These are phyloP conservation scores for Austroboletus novae-zelandiae DNA, from an alignment of 1,284 basidiomycete species.

Conservation along the genomic window DNA sequence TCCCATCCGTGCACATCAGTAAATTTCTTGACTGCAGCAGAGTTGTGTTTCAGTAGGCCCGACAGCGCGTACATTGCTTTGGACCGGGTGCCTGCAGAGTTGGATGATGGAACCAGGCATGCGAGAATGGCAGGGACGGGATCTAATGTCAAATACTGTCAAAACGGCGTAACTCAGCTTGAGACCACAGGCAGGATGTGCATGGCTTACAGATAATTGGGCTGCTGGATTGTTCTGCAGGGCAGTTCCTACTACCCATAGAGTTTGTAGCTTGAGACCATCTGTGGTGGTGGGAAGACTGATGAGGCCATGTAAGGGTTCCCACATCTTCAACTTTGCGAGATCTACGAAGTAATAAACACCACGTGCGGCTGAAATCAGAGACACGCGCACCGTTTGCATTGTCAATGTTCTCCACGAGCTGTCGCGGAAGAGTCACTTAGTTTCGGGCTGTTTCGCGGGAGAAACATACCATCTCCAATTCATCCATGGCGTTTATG, in stretches of 20 bases:
- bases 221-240: constrained; percentile 94
- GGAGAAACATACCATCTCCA: constrained; percentile 79
- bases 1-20: constrained; percentile 66
- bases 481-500: constrained; percentile 83
- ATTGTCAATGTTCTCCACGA: constrained; percentile 94
- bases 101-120: constrained; percentile 55
- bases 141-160: constrained; percentile 69
- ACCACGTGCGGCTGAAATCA: background rate
- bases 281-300: constrained; percentile 53
- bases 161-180: background rate
- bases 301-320: constrained; percentile 71
- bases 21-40: constrained; percentile 63
- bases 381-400: constrained; percentile 68
- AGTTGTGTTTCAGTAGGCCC: constrained; percentile 82
- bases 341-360: constrained; percentile 56
- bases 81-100: constrained; percentile 56
- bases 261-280: constrained; percentile 67
- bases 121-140: constrained; percentile 68
- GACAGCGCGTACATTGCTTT: constrained; percentile 90
- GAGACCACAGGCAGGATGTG: background rate
- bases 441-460: background rate
- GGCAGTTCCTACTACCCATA: constrained; percentile 95
- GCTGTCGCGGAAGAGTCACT: constrained; percentile 40
- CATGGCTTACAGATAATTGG: constrained; percentile 71
- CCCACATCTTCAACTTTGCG: constrained; percentile 83